Evolutionary conservation across 2,329 filamentous ascomycete species (phyloP).

Genomic region (Verticillium nonalfalfae): DNA sequence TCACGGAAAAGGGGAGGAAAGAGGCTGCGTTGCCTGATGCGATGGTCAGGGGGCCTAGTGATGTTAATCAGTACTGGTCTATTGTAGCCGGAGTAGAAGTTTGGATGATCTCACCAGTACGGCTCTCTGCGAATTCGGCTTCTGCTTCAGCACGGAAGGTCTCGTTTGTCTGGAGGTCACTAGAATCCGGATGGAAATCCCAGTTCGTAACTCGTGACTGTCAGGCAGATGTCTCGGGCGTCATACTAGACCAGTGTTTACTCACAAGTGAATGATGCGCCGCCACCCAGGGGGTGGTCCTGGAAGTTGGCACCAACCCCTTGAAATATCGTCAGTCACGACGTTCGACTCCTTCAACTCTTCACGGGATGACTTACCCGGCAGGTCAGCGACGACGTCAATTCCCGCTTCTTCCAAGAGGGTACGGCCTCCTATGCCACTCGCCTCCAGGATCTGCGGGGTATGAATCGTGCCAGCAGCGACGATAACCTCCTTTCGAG

Average conservation of each 20-base stretch:
- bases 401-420: slow-evolving; percentile 37
- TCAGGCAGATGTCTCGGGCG: not conserved
- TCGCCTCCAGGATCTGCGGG: slow-evolving; percentile 34
- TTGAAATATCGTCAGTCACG: not conserved
- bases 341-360: not conserved
- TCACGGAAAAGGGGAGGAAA: slow-evolving; percentile 13
- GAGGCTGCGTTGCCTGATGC: slow-evolving; percentile 11
- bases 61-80: not conserved
- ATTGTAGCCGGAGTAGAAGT: too few relatives aligned
- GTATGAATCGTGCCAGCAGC: slow-evolving; percentile 34
- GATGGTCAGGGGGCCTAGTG: slow-evolving; percentile 11
- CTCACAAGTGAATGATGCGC: slow-evolving; percentile 11
- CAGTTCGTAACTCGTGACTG: slow-evolving; percentile 10
- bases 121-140: slow-evolving; percentile 8
- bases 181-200: slow-evolving; percentile 11
- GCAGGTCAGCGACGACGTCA: slow-evolving; percentile 45
- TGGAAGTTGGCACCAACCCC: slow-evolving; percentile 23
- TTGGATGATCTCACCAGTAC: slow-evolving; percentile 4
- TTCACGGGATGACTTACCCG: slow-evolving; percentile 31
- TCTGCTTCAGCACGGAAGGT: slow-evolving; percentile 8
- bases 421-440: slow-evolving; percentile 29
- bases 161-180: slow-evolving; percentile 8
- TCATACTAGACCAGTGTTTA: not conserved
- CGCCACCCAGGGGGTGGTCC: slow-evolving; percentile 22
- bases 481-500: slow-evolving; percentile 31